Evolutionary conservation across 371 early-diverging fungal genomes (phyloP).

Genomic region (Mortierella sp.): DNA sequence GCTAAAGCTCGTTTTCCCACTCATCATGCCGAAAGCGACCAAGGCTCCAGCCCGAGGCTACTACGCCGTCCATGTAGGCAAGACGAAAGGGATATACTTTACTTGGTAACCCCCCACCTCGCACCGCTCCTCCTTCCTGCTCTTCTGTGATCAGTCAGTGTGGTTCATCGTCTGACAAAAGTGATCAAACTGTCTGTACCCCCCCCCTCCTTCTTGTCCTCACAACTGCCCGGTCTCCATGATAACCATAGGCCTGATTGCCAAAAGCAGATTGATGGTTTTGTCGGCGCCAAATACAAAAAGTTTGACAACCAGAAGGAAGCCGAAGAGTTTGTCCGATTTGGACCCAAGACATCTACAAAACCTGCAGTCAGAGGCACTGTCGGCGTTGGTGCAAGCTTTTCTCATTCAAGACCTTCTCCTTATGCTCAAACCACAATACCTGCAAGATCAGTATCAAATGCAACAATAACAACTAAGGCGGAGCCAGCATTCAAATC

Average conservation of each 20-base stretch:
- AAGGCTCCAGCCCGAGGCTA: conserved; percentile 39
- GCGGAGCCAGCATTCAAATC: conserved; percentile 4
- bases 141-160: too few species aligned
- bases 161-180: too few species aligned
- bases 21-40: conserved; percentile 50
- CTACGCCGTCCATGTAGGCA: conserved; percentile 73
- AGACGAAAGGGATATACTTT: conserved; percentile 63
- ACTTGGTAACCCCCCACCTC: conserved; percentile 59
- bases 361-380: conserved; percentile 9
- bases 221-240: background rate
- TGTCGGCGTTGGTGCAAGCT: background rate
- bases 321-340: conserved; percentile 59
- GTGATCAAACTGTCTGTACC: background rate
- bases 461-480: conserved; percentile 1
- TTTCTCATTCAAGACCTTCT: conserved; percentile 1
- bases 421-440: conserved; percentile 12
- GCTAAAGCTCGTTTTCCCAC: conserved; percentile 16
- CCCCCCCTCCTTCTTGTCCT: background rate
- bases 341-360: conserved; percentile 23
- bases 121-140: too few species aligned
- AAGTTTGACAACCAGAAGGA: conserved; percentile 64
- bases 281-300: conserved; percentile 66
- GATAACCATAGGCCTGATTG: conserved; percentile 65
- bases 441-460: conserved; percentile 8
- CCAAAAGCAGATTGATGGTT: conserved; percentile 63